These are phyloP conservation scores for Paramecium tetraurelia DNA, from an alignment of 73 alveolate species.

Conservation along the genomic window DNA sequence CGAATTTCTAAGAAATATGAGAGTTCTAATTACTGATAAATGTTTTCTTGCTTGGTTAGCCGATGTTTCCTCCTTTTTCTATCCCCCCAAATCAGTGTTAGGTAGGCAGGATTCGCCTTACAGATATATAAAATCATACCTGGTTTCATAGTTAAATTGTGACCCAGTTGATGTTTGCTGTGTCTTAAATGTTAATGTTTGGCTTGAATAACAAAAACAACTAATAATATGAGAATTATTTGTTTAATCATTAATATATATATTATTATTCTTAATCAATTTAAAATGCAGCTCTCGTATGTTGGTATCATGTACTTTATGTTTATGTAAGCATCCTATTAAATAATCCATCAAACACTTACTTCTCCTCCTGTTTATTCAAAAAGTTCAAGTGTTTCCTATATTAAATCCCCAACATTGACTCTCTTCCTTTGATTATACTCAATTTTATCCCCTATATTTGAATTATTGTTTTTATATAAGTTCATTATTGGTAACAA, in stretches of 20 bases:
- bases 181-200: conserved; percentile 9
- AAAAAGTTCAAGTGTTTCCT: conserved; percentile 94
- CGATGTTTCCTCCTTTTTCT: background rate
- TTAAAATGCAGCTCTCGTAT: conserved; percentile 97
- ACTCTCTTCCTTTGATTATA: conserved; percentile 95
- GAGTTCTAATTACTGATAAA: background rate
- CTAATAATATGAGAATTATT: conserved; percentile 27
- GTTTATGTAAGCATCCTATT: conserved; percentile 98
- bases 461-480: conserved; percentile 90
- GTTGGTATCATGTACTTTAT: conserved; percentile 99
- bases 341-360: background rate
- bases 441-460: conserved; percentile 96
- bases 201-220: background rate
- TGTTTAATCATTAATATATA: background rate
- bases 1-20: background rate
- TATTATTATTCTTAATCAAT: conserved; percentile 54
- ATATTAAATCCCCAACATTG: conserved; percentile 92
- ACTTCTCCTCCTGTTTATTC: conserved; percentile 98
- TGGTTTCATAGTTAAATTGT: background rate
- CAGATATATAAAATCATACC: background rate
- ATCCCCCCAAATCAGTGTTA: conserved; percentile 7
- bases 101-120: conserved; percentile 45
- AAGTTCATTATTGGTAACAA: conserved; percentile 97
- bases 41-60: conserved; percentile 32
- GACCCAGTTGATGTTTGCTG: background rate